Conservation (phyloP, 345 rosid genomes). For the Acer negundo region DNA sequence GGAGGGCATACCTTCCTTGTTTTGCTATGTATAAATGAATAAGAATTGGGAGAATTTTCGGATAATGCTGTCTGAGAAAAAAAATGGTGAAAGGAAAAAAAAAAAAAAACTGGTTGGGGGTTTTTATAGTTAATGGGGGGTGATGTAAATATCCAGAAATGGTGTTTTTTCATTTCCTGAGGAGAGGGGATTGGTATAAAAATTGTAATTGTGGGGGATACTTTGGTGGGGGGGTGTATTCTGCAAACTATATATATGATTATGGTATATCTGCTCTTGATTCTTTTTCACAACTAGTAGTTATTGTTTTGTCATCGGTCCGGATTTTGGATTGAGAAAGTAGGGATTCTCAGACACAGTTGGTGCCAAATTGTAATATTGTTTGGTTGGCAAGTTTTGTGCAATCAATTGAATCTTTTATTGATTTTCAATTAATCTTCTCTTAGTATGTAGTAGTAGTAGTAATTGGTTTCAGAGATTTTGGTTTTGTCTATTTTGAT, state of each 20-base stretch:
- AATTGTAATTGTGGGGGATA: constrained; percentile 42
- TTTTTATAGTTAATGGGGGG: constrained; percentile 26
- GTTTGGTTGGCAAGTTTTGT: background rate
- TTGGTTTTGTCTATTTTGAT: no score
- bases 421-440: background rate
- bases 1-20: constrained; percentile 34
- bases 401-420: background rate
- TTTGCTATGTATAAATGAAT: constrained; percentile 46
- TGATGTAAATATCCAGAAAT: constrained; percentile 40
- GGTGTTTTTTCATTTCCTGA: constrained; percentile 15
- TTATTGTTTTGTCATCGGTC: background rate
- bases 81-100: constrained; percentile 15
- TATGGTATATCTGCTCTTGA: constrained; percentile 24
- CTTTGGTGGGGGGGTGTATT: constrained; percentile 42
- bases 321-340: background rate
- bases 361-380: background rate
- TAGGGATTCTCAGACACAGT: background rate
- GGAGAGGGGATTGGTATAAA: constrained; percentile 34
- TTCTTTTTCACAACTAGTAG: constrained; percentile 26
- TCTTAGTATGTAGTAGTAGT: no score
- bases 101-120: constrained; percentile 8
- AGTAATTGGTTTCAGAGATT: no score
- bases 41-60: constrained; percentile 30
- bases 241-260: constrained; percentile 27
- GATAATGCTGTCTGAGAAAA: constrained; percentile 17